These are phyloP conservation scores for Aureobasidium sp. DNA, from an alignment of 2,329 filamentous ascomycete genomes.

Conservation along the genomic window DNA sequence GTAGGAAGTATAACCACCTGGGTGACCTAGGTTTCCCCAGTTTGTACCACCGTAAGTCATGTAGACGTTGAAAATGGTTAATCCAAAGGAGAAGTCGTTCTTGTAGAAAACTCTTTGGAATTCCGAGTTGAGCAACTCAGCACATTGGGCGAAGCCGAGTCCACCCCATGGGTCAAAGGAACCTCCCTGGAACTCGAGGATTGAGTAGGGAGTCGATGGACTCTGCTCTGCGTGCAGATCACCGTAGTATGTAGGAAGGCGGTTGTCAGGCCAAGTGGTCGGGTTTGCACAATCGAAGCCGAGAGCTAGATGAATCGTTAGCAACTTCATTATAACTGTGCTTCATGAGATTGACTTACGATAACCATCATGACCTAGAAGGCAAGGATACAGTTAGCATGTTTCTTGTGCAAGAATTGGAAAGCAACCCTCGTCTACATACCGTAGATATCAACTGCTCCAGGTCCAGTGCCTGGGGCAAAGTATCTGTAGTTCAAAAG, in stretches of 20 bases:
- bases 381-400: no score
- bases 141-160: constrained; percentile 58
- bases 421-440: no score
- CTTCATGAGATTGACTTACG: background rate
- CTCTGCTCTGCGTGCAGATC: constrained; percentile 50
- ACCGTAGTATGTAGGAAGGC: constrained; percentile 49
- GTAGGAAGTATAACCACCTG: constrained; percentile 50
- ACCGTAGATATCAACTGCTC: constrained; percentile 41
- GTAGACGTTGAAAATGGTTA: constrained; percentile 62
- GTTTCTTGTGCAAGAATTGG: no score
- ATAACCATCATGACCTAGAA: constrained; percentile 39
- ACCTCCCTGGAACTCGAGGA: constrained; percentile 45
- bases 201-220: constrained; percentile 55
- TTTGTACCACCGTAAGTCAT: constrained; percentile 64
- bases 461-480: constrained; percentile 45
- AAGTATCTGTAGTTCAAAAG: no score
- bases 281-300: constrained; percentile 45
- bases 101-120: constrained; percentile 61
- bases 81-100: constrained; percentile 54
- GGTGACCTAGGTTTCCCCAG: constrained; percentile 51
- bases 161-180: constrained; percentile 70
- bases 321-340: background rate
- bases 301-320: constrained; percentile 34
- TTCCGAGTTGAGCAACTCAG: constrained; percentile 58
- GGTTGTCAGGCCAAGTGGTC: constrained; percentile 48